Base-by-base conservation (phyloP, 192 early-diverging fungal species). In the Entomortierella chlamydospora region DNA sequence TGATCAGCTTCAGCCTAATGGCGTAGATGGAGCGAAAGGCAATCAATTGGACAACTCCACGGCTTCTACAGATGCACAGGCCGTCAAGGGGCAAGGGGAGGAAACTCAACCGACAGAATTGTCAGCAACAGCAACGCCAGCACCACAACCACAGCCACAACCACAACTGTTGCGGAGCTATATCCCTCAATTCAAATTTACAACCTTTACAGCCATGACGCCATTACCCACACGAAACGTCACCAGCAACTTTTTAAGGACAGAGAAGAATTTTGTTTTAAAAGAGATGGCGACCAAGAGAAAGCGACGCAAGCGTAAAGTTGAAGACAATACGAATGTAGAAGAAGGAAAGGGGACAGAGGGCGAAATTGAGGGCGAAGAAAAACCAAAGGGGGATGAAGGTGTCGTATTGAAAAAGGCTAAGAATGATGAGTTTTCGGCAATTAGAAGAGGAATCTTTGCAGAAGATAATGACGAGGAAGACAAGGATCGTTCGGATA, bases 181-280 rank as follows among this genome's bases (percentile, higher is more conserved):
- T 34, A 53, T 63, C 0, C 86, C 86, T 15, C 77, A 77, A 15
- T 85, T 89, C 47, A 85, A 81, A 49, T 89, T 84, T 39, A 89
- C 87, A 5, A 85, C 72, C 0, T 89, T 89, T 61, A 70, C 86
- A 28, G 74, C 83, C 20, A 79, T 82, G 66, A 82, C 82, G 11
- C 80, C 68, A 17, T 61, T 89, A 28, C 85, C 86, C 20, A 84
- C 79, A 13, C 73, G 86, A 30, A 87, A 89, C 26, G 81, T 87
- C 17, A 82, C 81, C 20, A 85, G 81, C 25, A 84, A 66, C 12
- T 86, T 84, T 61, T 59, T 83, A 20, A 84, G 78, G 64, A 77
- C 72, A 0, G 88, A 89, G 22, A 81, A 76, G 31, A 82, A 85
- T 41, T 86, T 71, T 39, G 81, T 87, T 39, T 66, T 72, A 11